A percentile compares a stretch with the other conserved stretches of the same genome.
Evolutionary conservation across 192 early-diverging fungal species (phyloP).

Genomic region (Geosiphon pyriformis): DNA sequence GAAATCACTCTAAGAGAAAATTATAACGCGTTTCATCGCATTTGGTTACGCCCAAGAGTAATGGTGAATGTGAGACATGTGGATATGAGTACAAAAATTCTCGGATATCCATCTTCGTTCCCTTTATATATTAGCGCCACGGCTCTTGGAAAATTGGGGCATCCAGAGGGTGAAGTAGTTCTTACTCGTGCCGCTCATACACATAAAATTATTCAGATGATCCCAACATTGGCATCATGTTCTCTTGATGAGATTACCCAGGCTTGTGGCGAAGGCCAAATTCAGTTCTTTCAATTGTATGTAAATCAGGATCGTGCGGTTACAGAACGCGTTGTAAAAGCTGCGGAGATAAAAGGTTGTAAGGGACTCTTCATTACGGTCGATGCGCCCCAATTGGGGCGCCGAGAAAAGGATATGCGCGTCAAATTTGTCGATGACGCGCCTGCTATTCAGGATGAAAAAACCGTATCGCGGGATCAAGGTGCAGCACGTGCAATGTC

Average conservation of each 20-base stretch:
- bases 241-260: constrained; percentile 59
- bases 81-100: constrained; percentile 54
- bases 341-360: constrained; percentile 73
- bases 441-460: constrained; percentile 31
- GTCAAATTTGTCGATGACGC: constrained; percentile 50
- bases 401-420: constrained; percentile 79
- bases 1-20: constrained; percentile 80
- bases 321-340: constrained; percentile 58
- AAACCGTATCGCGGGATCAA: constrained; percentile 39
- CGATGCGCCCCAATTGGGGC: constrained; percentile 71
- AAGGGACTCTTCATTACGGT: constrained; percentile 76
- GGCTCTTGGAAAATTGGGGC: constrained; percentile 65
- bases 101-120: constrained; percentile 50
- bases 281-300: constrained; percentile 79
- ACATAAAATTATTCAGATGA: constrained; percentile 66
- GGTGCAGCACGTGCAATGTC: constrained; percentile 68
- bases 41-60: constrained; percentile 67
- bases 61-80: constrained; percentile 68
- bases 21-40: constrained; percentile 66
- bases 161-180: constrained; percentile 68
- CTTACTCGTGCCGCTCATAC: constrained; percentile 48
- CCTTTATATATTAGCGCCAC: constrained; percentile 77
- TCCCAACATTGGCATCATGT: constrained; percentile 70
- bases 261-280: constrained; percentile 37
- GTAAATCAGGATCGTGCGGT: constrained; percentile 66